Base-by-base conservation (phyloP, 768 basidiomycete species). In the Pisolithus marmoratus region DNA sequence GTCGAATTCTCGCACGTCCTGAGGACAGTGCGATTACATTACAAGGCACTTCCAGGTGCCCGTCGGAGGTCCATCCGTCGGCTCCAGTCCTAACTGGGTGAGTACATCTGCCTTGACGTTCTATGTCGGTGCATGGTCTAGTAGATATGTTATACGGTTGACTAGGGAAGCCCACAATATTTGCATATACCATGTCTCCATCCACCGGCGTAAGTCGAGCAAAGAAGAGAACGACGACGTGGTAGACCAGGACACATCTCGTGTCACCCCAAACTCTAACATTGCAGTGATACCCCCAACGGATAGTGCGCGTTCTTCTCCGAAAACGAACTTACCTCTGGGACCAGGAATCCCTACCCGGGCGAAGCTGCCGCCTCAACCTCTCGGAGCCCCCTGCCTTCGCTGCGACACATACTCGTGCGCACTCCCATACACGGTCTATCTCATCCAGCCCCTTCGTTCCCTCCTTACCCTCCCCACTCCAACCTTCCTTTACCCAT, bases 151-250 rank as follows among this genome's bases (percentile, higher is more conserved):
- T 11, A 11, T 42, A 15, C n/a, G n/a, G 5, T n/a, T 27, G 24
- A 29, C 43, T 27, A 45, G 43, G 23, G 34, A 11, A 4, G 8
- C 24, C 42, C 26, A 11, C 23, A 14, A 6, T 29, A 45, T 5
- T 43, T 19, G 40, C 19, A 20, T 23, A 8, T 26, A 9, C 22
- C 8, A 56, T 55, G 54, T 52, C 58, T 38, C 54, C 17, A 57
- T 73, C 40, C 78, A 79, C 59, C 60, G 70, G 56, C 70, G 75
- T 52, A 77, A 74, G 61, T 72, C 74, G 5, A 79, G 78, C 60
- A 70, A 65, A 53, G 75, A 74, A 50, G 66, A 69, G 50, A 48
- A 31, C 8, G 66, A 67, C 46, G 70, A 72, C n/a, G 48, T 56
- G 9, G 46, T 62, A 26, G 49, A 59, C 38, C 48, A 52, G 19